Percentiles rank a stretch among this genome's conserved stretches.
These are phyloP conservation scores for Backusella luteola DNA, from an alignment of 192 early-diverging fungal species.

Conservation along the genomic window DNA sequence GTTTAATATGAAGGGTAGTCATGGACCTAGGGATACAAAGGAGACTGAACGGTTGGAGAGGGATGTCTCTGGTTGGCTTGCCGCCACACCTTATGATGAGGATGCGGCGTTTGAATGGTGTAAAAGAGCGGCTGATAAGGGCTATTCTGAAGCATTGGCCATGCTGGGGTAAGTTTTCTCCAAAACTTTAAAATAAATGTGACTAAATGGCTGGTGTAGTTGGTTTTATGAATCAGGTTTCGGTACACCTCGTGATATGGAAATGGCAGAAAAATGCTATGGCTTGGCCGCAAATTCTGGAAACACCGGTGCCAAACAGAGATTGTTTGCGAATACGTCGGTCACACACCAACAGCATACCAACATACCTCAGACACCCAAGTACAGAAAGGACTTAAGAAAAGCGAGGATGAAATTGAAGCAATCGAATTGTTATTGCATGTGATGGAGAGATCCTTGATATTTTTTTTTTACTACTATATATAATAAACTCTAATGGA, in stretches of 20 bases:
- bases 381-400: not conserved
- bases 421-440: not conserved
- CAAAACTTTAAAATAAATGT: no score
- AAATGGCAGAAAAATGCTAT: constrained; percentile 23
- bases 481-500: no score
- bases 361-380: not conserved
- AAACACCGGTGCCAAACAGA: constrained; percentile 14
- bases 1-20: constrained; percentile 76
- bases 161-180: constrained; percentile 40
- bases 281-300: constrained; percentile 25
- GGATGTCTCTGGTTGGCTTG: constrained; percentile 22
- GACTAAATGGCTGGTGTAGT: not conserved
- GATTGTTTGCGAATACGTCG: not conserved
- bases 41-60: not conserved
- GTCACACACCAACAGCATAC: not conserved
- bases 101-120: constrained; percentile 77
- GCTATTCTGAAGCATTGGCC: not conserved
- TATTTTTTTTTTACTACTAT: not conserved
- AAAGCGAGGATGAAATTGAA: not conserved
- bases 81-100: not conserved
- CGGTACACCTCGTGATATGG: constrained; percentile 21
- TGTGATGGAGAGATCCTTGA: not conserved
- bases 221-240: constrained; percentile 38
- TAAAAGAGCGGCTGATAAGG: constrained; percentile 58
- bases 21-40: constrained; percentile 19